These are phyloP conservation scores for Gynochthodes officinalis DNA, from an alignment of 257 asterid genomes.

Conservation along the genomic window DNA sequence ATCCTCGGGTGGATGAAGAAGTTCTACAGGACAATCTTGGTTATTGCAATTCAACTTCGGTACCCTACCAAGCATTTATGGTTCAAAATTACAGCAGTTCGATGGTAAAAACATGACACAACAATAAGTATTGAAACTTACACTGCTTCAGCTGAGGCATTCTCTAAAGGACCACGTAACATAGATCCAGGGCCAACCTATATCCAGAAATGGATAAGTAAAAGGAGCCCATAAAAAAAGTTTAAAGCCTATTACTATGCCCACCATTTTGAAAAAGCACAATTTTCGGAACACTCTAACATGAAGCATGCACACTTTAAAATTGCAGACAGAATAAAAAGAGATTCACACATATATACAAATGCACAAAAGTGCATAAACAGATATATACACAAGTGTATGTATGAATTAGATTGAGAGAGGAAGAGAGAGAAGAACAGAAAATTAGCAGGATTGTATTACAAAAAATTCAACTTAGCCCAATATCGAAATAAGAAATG, in stretches of 20 bases:
- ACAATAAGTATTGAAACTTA: slow-evolving; percentile 42
- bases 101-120: neutral
- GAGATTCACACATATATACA: neutral
- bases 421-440: neutral
- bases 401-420: neutral
- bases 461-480: neutral
- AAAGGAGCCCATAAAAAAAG: slow-evolving; percentile 4
- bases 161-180: slow-evolving; percentile 85
- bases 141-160: slow-evolving; percentile 75
- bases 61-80: slow-evolving; percentile 42
- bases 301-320: neutral
- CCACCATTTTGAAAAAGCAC: neutral
- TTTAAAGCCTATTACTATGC: neutral
- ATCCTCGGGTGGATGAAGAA: slow-evolving; percentile 98
- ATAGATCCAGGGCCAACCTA: slow-evolving; percentile 95
- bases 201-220: slow-evolving; percentile 27
- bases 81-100: slow-evolving; percentile 9
- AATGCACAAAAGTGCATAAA: neutral
- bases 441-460: neutral
- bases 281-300: neutral
- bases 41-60: slow-evolving; percentile 75
- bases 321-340: no score
- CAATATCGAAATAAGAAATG: neutral
- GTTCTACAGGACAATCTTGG: slow-evolving; percentile 76
- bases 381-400: neutral